Evolutionary conservation across 345 rosid species (phyloP).

Genomic region (Acer saccharum): DNA sequence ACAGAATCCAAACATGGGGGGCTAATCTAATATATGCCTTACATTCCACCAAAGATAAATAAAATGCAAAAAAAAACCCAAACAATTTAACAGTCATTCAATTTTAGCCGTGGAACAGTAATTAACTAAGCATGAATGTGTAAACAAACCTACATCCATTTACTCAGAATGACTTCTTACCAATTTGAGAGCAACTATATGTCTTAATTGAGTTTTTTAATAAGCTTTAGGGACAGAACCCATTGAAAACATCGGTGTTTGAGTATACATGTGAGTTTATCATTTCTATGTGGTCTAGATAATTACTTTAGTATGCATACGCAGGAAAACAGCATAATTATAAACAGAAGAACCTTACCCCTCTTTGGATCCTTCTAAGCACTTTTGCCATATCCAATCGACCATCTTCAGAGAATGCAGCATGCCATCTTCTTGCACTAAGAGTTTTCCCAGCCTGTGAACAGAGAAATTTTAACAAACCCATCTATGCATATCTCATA

Average conservation of each 20-base stretch:
- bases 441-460: constrained; percentile 87
- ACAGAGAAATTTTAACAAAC: not conserved
- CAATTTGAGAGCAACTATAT: not conserved
- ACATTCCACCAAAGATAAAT: not conserved
- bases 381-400: constrained; percentile 84
- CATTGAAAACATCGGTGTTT: not conserved
- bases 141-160: not conserved
- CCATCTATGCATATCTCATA: not conserved
- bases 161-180: not conserved
- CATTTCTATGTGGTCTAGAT: not conserved
- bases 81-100: not conserved
- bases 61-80: not conserved
- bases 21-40: not conserved
- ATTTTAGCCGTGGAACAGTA: not conserved
- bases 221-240: not conserved
- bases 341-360: constrained; percentile 46
- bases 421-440: constrained; percentile 89
- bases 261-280: not conserved
- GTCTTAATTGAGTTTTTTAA: not conserved
- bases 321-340: constrained; percentile 1
- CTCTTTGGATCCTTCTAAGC: constrained; percentile 87
- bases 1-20: not conserved
- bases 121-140: not conserved
- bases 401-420: constrained; percentile 83
- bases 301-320: not conserved